Evolutionary conservation across 1,139 yeast genomes (phyloP), one percentile per base, ranked within the genome.

Genomic region (Petasospora rhodanensis): DNA sequence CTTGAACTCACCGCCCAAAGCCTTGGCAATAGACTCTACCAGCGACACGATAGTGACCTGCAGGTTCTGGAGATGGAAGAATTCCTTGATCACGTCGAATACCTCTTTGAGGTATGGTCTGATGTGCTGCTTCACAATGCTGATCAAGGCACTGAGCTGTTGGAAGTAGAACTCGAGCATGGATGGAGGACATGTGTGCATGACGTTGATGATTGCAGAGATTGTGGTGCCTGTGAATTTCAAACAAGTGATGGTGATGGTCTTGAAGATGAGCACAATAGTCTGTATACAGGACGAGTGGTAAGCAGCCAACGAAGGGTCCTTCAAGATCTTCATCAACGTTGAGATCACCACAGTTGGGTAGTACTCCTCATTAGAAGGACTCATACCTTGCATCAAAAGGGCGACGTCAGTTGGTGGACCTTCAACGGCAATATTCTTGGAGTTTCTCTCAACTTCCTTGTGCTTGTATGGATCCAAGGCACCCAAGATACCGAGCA

Each of bases 381-480:
- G 97, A 7, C 95, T 83, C 74, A 85, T 83, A 1, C 96, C 96
- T 52, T 82, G 84, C 87, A 91, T 86, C 34, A 93, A 65, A 26
- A 91, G 64, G 4, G 91, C 86, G 43, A 91, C 85, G 53, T 93
- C 98, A 8, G 87, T 76, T 0, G 96, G 84, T 3, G 95, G 91
- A 1, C 89, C 84, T 44, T 83, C 94, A 1, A 78, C 81, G 0
- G 84, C 75, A 17, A 68, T 69, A 32, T 69, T 71, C 5, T 79
- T 76, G 3, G 80, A 76, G 12, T 70, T 72, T 40, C 85, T 79
- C 52, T 89, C 97, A 8, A 89, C 87, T 51, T 86, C 96, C 35
- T 96, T 76, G 49, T 87, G 93, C 52, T 85, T 87, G 55, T 89
- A 91, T 1, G 99, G 99, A 59, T 93, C 98, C 32, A 93, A 66